Evolutionary conservation across 768 basidiomycete genomes (phyloP).

Genomic region (Mycena sanguinolenta): DNA sequence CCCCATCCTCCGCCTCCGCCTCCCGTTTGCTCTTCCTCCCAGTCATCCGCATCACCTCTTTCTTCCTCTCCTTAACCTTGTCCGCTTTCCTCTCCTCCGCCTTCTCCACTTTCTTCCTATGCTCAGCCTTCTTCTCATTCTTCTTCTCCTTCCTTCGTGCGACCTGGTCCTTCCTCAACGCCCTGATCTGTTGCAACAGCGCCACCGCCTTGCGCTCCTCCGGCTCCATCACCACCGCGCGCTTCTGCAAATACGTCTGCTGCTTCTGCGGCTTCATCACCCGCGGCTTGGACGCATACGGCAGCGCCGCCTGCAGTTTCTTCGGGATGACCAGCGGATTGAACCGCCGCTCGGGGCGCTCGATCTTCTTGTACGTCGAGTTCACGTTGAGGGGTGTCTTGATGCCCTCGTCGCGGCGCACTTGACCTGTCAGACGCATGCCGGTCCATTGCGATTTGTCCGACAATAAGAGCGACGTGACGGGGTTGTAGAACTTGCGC

Average conservation of each 20-base stretch:
- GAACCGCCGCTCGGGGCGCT: constrained; percentile 86
- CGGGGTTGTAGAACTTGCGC: constrained; percentile 95
- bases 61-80: constrained; percentile 83
- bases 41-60: constrained; percentile 78
- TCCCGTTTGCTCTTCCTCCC: constrained; percentile 83
- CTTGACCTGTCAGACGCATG: constrained; percentile 96
- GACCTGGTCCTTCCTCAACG: constrained; percentile 91
- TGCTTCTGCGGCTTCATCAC: constrained; percentile 78
- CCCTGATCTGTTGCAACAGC: constrained; percentile 93
- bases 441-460: constrained; percentile 90
- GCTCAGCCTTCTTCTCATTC: constrained; percentile 76
- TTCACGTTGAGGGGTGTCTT: constrained; percentile 86
- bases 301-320: constrained; percentile 91
- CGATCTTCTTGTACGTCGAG: constrained; percentile 89
- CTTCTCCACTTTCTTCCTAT: constrained; percentile 80
- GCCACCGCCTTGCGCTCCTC: constrained; percentile 95
- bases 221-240: constrained; percentile 95
- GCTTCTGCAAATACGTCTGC: constrained; percentile 92
- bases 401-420: constrained; percentile 87
- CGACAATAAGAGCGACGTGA: constrained; percentile 89
- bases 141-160: constrained; percentile 87
- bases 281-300: constrained; percentile 94
- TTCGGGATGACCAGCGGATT: constrained; percentile 90
- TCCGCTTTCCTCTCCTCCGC: constrained; percentile 71
- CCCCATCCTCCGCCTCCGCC: constrained; percentile 70